These are phyloP conservation scores for Wickerhamomyces subpelliculosus DNA, from an alignment of 805 yeast species.

Conservation along the genomic window DNA sequence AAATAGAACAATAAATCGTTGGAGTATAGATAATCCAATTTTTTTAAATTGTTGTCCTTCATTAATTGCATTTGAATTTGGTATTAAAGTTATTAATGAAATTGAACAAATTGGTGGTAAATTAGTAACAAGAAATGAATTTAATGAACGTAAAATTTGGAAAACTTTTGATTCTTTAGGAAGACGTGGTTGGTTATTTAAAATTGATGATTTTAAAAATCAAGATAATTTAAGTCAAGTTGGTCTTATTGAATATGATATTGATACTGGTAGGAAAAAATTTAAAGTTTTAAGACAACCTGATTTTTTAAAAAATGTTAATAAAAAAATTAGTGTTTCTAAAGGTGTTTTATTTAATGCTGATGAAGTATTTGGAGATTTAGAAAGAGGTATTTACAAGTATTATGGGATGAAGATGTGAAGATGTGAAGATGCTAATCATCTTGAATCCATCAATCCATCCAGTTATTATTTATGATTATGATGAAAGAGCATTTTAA, in stretches of 20 bases:
- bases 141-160: slow-evolving; percentile 18
- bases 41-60: slow-evolving; percentile 38
- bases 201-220: slow-evolving; percentile 28
- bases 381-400: slow-evolving; percentile 38
- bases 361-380: slow-evolving; percentile 32
- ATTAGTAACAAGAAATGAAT: slow-evolving; percentile 15
- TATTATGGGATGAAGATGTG: slow-evolving; percentile 34
- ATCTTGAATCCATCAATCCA: too few species aligned
- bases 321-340: slow-evolving; percentile 28
- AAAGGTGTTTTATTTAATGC: slow-evolving; percentile 30
- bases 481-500: too few species aligned
- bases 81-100: slow-evolving; percentile 47
- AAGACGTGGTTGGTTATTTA: slow-evolving; percentile 76
- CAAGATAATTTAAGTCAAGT: slow-evolving; percentile 25
- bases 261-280: slow-evolving; percentile 56
- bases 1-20: slow-evolving; percentile 49
- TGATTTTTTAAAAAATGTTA: slow-evolving; percentile 31
- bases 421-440: too few species aligned
- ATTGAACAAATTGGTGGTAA: slow-evolving; percentile 27
- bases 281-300: slow-evolving; percentile 32
- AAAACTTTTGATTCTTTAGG: slow-evolving; percentile 40
- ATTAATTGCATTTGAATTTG: slow-evolving; percentile 62
- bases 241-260: slow-evolving; percentile 49
- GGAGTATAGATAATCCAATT: slow-evolving; percentile 47
- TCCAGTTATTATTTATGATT: too few species aligned